Evolutionary conservation across 2,329 filamentous ascomycete genomes (phyloP), one percentile per base, ranked within the genome.

Genomic region (Apiospora phragmitis): DNA sequence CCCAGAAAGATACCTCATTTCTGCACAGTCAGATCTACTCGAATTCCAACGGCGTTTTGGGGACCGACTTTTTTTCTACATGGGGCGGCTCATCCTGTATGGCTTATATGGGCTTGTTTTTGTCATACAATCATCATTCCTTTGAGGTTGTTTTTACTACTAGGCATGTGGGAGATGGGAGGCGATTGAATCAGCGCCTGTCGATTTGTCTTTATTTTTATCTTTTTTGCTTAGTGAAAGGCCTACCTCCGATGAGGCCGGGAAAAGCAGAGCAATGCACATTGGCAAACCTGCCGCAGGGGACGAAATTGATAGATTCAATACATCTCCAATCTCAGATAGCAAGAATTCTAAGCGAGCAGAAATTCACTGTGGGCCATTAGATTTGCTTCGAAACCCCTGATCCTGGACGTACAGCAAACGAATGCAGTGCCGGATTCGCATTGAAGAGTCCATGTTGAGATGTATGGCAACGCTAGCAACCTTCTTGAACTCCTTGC

Each of bases 251-350:
- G 7, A 62, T 14, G 32, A 32, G 21, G 14, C 32, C 2, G 32
- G 55, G 14, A 62, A 62, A 62, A 38, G 55, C 29, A 38, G 29
- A 62, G 55, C 55, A 2, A 62, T 62, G 55, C 32, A 62, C 55
- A 62, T 38, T 62, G 55, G 55, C 55, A 62, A 62, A 62, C 55
- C 55, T 62, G 55, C 55, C 55, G n/a, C 55, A 38, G 55, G 55
- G 55, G 55, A 14, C n/a, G 8, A 9, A 38, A n/a, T 9, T 62
- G 55, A 62, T 62, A 35, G 32, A 62, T 32, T 62, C 55, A 62
- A 9, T 38, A 21, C 18, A 62, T 38, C 55, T 38, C 32, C 29
- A 62, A 62, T 62, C 32, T 62, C 55, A 62, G 32, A 62, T 35
- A 62, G 8, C 55, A 35, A 38, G 55, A 62, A 38, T 62, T 38